These are phyloP conservation scores for Lactarius tabidus DNA, from an alignment of 768 basidiomycete genomes.

Conservation along the genomic window DNA sequence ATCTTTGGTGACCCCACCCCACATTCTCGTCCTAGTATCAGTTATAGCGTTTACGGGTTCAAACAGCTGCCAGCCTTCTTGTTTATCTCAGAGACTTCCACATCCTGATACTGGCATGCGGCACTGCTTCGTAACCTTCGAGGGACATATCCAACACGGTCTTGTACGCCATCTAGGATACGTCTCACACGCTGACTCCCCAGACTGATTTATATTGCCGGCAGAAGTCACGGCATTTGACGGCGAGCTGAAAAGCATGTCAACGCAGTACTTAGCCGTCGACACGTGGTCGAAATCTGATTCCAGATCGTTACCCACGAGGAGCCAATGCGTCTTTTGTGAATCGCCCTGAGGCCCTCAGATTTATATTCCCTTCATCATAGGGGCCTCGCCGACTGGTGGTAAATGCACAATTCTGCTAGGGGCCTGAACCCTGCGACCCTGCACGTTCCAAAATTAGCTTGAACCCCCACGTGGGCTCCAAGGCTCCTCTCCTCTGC, in stretches of 20 bases:
- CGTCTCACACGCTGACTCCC: neutral
- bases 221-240: neutral
- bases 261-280: neutral
- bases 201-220: neutral
- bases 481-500: neutral
- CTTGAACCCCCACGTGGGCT: neutral
- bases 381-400: neutral
- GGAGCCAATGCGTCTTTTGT: neutral
- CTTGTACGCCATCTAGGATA: neutral
- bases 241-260: neutral
- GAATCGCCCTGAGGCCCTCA: neutral
- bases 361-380: neutral
- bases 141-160: neutral
- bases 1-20: neutral
- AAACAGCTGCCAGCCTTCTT: no score
- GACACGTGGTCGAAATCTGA: neutral
- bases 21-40: neutral
- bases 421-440: neutral
- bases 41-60: no score
- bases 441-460: neutral
- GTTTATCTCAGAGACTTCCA: neutral
- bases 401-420: neutral
- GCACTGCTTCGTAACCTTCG: neutral
- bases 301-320: neutral
- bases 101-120: neutral